These are phyloP conservation scores for Baorangia bicolor DNA, from an alignment of 768 basidiomycete genomes.

Conservation along the genomic window DNA sequence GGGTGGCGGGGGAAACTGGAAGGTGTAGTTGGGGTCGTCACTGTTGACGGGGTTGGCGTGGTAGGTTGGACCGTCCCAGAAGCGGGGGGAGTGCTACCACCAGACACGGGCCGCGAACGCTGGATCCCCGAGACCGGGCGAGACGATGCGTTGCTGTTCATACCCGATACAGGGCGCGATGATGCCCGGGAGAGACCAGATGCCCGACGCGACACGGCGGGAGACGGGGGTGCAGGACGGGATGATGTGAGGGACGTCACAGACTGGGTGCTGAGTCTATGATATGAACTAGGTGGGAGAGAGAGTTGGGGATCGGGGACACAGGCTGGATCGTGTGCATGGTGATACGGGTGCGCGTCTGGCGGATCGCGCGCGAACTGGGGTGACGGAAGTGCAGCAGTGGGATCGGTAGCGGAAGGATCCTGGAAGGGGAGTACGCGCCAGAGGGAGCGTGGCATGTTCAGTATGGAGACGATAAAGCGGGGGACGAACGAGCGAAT, in stretches of 20 bases:
- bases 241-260: constrained; percentile 41
- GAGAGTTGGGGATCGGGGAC: constrained; percentile 2
- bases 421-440: constrained; percentile 31
- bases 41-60: background rate
- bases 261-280: constrained; percentile 27
- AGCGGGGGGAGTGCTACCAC: background rate
- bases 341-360: background rate
- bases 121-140: constrained; percentile 16
- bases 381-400: constrained; percentile 15
- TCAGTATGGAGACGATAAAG: constrained; percentile 30
- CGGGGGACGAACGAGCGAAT: constrained; percentile 26
- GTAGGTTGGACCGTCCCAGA: background rate
- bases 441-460: constrained; percentile 29
- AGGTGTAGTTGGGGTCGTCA: background rate
- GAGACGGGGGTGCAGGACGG: constrained; percentile 63
- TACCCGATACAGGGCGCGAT: constrained; percentile 24
- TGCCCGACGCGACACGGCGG: constrained; percentile 45
- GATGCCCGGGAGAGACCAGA: constrained; percentile 33
- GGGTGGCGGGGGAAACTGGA: background rate
- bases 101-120: constrained; percentile 13
- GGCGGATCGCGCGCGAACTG: constrained; percentile 37
- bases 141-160: constrained; percentile 17
- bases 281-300: background rate
- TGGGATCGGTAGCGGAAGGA: constrained; percentile 38
- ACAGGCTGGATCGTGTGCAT: background rate